Evolutionary conservation across 2,329 filamentous ascomycete genomes (phyloP).

Genomic region (Stagonosporopsis tanaceti): DNA sequence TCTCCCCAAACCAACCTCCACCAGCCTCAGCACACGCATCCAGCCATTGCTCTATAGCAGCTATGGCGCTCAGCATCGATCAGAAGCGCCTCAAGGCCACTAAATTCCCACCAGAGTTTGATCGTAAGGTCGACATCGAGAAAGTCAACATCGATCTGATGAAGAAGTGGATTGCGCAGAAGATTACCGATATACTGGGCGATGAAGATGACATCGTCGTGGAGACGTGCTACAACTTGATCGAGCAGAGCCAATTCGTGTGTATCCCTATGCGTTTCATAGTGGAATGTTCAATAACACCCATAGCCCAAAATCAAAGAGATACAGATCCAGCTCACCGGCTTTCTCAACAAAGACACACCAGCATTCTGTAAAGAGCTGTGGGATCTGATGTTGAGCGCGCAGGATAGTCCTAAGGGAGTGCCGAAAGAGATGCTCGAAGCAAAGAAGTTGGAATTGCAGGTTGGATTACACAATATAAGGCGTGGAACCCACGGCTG

Average conservation of each 20-base stretch:
- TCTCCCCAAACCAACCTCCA: slow-evolving; percentile 1
- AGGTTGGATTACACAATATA: slow-evolving; percentile 64
- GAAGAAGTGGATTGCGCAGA: slow-evolving; percentile 97
- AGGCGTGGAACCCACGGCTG: slow-evolving; percentile 22
- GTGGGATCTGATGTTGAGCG: slow-evolving; percentile 90
- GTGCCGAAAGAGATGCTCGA: slow-evolving; percentile 94
- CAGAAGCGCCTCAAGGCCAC: slow-evolving; percentile 89
- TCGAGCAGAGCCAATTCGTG: slow-evolving; percentile 80
- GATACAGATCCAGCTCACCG: slow-evolving; percentile 91
- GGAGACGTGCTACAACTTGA: slow-evolving; percentile 75
- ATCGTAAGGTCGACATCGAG: slow-evolving; percentile 92
- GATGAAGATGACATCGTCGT: slow-evolving; percentile 96
- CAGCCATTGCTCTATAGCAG: slow-evolving; percentile 26
- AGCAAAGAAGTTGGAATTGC: slow-evolving; percentile 93
- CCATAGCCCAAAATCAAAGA: slow-evolving; percentile 91
- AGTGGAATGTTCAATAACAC: slow-evolving; percentile 22
- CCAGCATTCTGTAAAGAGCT: slow-evolving; percentile 89
- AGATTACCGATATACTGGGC: slow-evolving; percentile 86
- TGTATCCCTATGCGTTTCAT: slow-evolving; percentile 47
- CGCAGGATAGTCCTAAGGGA: slow-evolving; percentile 85
- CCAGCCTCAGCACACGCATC: not conserved
- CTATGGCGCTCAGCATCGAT: slow-evolving; percentile 85
- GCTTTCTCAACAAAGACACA: slow-evolving; percentile 93
- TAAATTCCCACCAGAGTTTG: slow-evolving; percentile 94
- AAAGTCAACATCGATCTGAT: slow-evolving; percentile 98